A percentile compares a stretch with the other conserved stretches of the same genome.
Evolutionary conservation across 768 basidiomycete species (phyloP).

Genomic region (Boletus rex-veris): DNA sequence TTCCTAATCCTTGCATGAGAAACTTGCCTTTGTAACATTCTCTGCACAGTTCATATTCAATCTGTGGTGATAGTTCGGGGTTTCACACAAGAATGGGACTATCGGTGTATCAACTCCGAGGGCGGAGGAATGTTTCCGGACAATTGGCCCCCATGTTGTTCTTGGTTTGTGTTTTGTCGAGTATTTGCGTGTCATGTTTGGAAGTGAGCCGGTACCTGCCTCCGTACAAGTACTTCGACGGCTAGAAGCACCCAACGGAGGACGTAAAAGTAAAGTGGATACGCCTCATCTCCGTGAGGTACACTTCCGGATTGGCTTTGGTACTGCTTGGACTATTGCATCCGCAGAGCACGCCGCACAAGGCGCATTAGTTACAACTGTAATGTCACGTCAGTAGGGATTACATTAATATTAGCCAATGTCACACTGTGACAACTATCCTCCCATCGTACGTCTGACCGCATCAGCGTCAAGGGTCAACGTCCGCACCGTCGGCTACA

Average conservation of each 20-base stretch:
- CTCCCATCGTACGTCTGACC: conserved; percentile 2
- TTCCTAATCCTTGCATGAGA: conserved; percentile 1
- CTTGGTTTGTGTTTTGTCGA: conserved; percentile 16
- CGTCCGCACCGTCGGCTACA: conserved; percentile 5
- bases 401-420: conserved; percentile 27
- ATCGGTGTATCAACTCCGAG: conserved; percentile 1
- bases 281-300: conserved; percentile 9
- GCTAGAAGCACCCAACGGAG: not conserved
- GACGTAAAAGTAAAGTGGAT: conserved; percentile 6
- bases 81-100: conserved; percentile 2
- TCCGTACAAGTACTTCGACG: conserved; percentile 10
- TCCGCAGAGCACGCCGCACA: conserved; percentile 14
- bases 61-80: conserved; percentile 17
- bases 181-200: conserved; percentile 23
- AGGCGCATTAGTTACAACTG: conserved; percentile 23
- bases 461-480: conserved; percentile 13
- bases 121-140: conserved; percentile 4
- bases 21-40: conserved; percentile 21
- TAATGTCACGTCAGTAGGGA: conserved; percentile 26
- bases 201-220: conserved; percentile 5
- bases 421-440: conserved; percentile 7
- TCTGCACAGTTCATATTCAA: conserved; percentile 19
- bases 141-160: conserved; percentile 9
- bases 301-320: conserved; percentile 11
- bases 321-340: conserved; percentile 21